Conservation (phyloP, 306 rosid genomes). For the Rosa chinensis region DNA sequence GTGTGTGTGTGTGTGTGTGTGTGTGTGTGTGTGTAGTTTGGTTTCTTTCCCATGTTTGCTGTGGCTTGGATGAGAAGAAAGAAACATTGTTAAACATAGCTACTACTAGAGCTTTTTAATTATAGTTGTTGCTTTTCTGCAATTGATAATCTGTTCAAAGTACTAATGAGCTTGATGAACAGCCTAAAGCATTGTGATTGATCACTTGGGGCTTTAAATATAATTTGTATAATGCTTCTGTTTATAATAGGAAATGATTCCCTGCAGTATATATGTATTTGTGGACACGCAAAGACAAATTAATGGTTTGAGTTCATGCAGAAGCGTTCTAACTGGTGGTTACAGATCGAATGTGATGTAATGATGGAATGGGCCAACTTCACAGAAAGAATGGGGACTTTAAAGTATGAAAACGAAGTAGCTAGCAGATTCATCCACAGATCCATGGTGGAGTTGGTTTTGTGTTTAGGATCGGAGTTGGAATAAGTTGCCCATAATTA, state of each 20-base stretch:
- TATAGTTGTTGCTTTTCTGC: background rate
- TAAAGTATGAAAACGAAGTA: background rate
- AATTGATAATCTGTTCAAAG: background rate
- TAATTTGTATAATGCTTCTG: background rate
- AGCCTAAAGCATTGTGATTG: background rate
- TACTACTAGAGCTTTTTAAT: background rate
- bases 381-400: background rate
- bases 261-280: background rate
- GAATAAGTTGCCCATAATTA: background rate
- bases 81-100: conserved; percentile 5
- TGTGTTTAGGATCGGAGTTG: background rate
- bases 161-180: conserved; percentile 1
- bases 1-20: too few relatives aligned
- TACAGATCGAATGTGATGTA: background rate
- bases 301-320: background rate
- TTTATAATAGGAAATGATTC: background rate
- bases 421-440: background rate
- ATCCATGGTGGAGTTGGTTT: background rate
- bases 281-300: background rate
- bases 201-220: background rate
- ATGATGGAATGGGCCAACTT: background rate
- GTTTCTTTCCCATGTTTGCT: conserved; percentile 8
- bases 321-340: background rate
- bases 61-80: conserved; percentile 10
- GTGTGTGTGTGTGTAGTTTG: too few relatives aligned